Evolutionary conservation across 805 yeast genomes (phyloP), one percentile per base, ranked within the genome.

Genomic region (Lachancea kluyveri): DNA sequence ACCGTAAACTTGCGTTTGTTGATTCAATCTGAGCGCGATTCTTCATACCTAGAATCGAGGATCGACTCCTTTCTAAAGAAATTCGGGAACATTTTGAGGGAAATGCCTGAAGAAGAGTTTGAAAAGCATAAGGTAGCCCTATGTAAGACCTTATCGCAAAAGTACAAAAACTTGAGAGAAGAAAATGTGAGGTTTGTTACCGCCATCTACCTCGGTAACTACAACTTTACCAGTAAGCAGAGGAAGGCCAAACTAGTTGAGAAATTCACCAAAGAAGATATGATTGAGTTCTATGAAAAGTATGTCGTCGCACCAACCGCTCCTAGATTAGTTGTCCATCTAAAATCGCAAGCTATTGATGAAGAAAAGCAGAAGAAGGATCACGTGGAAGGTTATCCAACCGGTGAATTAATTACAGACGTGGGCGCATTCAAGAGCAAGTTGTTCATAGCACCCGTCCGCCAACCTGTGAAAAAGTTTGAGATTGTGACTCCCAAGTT

Each of bases 1-100:
- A 72, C 80, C 5, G 48, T 52, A 10, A 52, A 55, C 24, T 70
- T 77, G 43, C 68, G 92, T 47, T 59, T 92, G 9, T 62, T 88
- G 43, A 70, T 88, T 30, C 98, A 90, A 61, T 79, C 92, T 38
- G 96, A 86, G 54, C 74, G 80, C 52, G 60, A 84, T 2, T 67
- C 92, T 3, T 72, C 69, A 9, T 88, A 77, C 54, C 65, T 92
- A 39, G 85, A 84, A 50, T 70, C 70, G 41, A 71, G 98, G 57
- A 80, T 92, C 35, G 79, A 73, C 21, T 69, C 70, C 33, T 86
- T 85, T 51, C 61, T 87, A 33, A 55, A 55, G 11, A 43, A 48
- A 13, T 70, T 79, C 44, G 67, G 69, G 6, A 50, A 53, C 10
- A 55, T 66, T 16, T 47, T 86, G 26, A 59, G 56, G 3, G 59